Percentiles rank a stretch among this genome's conserved stretches.
Conservation (phyloP, 345 rosid genomes). For the Murraya koenigii region DNA sequence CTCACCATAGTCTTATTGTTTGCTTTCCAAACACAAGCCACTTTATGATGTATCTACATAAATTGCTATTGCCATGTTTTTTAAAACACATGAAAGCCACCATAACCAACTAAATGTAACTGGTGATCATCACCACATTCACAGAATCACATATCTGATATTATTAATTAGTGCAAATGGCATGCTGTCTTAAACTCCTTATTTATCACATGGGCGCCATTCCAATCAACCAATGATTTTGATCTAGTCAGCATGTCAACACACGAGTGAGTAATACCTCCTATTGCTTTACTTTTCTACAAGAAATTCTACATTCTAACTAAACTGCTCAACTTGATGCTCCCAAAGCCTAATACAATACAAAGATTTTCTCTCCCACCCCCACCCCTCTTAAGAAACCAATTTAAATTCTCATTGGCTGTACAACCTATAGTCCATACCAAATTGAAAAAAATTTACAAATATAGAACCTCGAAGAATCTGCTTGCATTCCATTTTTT, state of each 20-base stretch:
- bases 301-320: background rate
- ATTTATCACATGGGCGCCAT: background rate
- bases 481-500: too few relatives aligned
- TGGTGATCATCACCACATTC: background rate
- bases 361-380: too few relatives aligned
- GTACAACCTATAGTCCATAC: too few relatives aligned
- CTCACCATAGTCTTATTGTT: background rate
- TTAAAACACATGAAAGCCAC: background rate
- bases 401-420: too few relatives aligned
- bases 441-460: too few relatives aligned
- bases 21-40: background rate
- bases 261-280: background rate
- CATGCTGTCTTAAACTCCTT: background rate
- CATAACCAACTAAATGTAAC: background rate
- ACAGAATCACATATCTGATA: background rate
- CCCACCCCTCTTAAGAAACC: too few relatives aligned
- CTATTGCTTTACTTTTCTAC: background rate
- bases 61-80: background rate
- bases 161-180: background rate
- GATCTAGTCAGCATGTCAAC: background rate
- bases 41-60: background rate
- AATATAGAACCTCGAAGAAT: too few relatives aligned
- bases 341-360: background rate
- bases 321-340: background rate
- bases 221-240: background rate